phyloP scores from a whole-genome alignment of 1,139 yeast genomes.

The Saccharomycopsis phalli region DNA sequence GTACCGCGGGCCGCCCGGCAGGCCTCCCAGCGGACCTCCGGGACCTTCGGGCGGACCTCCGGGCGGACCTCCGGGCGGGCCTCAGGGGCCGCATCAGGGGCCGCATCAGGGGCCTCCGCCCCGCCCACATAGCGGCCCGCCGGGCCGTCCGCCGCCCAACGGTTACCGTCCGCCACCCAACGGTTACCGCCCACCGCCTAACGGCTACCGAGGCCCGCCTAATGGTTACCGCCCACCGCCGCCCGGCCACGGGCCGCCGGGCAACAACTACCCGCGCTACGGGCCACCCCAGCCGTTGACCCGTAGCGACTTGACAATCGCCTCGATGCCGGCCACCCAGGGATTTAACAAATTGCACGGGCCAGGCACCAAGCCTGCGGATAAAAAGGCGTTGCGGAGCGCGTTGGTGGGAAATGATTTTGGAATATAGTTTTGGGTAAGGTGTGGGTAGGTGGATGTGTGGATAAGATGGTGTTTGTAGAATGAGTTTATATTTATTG shows the following conservation, averaged over 20 bases:
- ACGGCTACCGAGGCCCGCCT: not conserved
- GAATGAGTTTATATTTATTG: too few relatives aligned
- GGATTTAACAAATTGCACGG: slow-evolving; percentile 20
- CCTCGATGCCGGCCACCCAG: slow-evolving; percentile 17
- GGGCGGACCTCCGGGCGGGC: too few relatives aligned
- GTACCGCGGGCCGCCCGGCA: too few relatives aligned
- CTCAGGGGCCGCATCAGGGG: slow-evolving; percentile 2
- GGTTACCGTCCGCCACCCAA: not conserved
- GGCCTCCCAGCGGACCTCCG: too few relatives aligned
- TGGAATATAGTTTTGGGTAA: slow-evolving; percentile 15
- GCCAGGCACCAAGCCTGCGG: slow-evolving; percentile 14
- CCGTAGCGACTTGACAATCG: slow-evolving; percentile 19
- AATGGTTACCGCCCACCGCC: not conserved
- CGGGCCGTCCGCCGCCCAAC: not conserved
- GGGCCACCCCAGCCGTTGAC: slow-evolving; percentile 12
- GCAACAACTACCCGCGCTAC: too few relatives aligned
- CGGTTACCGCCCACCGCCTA: not conserved
- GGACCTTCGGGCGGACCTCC: too few relatives aligned
- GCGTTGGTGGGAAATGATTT: slow-evolving; percentile 20
- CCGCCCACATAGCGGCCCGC: not conserved
- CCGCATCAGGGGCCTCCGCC: not conserved
- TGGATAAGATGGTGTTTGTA: too few relatives aligned
- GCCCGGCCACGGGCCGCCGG: not conserved
- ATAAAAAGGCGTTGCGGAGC: slow-evolving; percentile 20
- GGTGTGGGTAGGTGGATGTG: too few relatives aligned